Percentiles rank a stretch among this genome's conserved stretches.
Conservation (phyloP, 2,329 filamentous ascomycete species). For the Septoria linicola region DNA sequence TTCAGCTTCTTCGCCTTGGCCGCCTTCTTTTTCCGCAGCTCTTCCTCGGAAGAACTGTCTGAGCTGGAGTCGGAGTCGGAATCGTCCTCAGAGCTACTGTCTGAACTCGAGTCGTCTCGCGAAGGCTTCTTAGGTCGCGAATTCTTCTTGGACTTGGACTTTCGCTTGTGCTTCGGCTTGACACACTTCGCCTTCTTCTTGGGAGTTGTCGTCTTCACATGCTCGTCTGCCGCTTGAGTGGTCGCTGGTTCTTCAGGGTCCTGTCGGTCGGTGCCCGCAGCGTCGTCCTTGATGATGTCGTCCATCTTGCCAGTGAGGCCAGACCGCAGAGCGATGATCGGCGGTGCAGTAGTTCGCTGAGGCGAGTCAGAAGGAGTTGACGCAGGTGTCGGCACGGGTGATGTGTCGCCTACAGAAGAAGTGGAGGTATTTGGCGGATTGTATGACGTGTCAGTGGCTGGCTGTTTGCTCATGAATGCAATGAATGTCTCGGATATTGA, state of each 20-base stretch:
- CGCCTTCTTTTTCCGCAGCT: constrained; percentile 25
- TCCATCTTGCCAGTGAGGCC: constrained; percentile 31
- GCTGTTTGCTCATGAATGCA: constrained; percentile 43
- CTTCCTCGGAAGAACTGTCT: constrained; percentile 29
- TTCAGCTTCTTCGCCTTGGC: constrained; percentile 27
- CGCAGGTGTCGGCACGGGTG: constrained; percentile 28
- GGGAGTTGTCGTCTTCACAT: constrained; percentile 11
- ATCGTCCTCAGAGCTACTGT: constrained; percentile 17
- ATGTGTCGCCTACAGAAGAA: constrained; percentile 21
- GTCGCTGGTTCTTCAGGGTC: constrained; percentile 16
- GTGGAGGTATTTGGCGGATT: constrained; percentile 19
- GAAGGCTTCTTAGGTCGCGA: constrained; percentile 22
- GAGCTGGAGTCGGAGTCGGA: constrained; percentile 23
- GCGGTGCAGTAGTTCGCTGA: constrained; percentile 18
- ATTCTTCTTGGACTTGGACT: constrained; percentile 24
- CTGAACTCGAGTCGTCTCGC: constrained; percentile 27
- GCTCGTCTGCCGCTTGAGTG: constrained; percentile 15
- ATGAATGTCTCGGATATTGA: constrained; percentile 45
- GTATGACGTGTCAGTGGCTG: constrained; percentile 25
- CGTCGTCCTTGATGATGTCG: constrained; percentile 26
- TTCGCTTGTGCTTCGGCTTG: constrained; percentile 29
- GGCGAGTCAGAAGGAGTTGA: constrained; percentile 31
- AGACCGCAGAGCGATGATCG: constrained; percentile 23
- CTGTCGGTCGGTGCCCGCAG: constrained; percentile 19
- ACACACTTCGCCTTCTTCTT: constrained; percentile 30